Base-by-base conservation (phyloP, 2,329 filamentous ascomycete species). In the Tolypocladium nubicola region DNA sequence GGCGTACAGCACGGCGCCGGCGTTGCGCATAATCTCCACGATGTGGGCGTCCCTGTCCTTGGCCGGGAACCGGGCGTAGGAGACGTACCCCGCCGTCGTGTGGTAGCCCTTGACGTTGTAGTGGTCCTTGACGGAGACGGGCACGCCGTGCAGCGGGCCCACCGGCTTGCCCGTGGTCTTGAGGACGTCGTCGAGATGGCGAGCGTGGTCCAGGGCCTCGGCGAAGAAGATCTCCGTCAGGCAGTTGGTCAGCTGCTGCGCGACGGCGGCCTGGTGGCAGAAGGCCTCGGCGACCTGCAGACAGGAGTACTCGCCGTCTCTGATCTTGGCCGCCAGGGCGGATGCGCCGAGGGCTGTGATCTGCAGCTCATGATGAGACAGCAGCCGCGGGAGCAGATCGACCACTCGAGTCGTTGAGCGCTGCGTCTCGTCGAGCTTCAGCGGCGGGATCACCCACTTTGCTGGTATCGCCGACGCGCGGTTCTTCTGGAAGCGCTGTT, bases 111-210 rank as follows among this genome's bases (percentile, higher is more conserved):
- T 54, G 50, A 61, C 53, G 21, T 60, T 45, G 35, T 60, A 26
- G 21, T 56, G 55, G 21, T 60, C 64, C 61, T 72, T 75, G 56
- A 65, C 56, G 13, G 60, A 63, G n/a, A 84, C 72, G 0, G 82
- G 82, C 0, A 84, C 70, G 1, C 85, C 85, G 67, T 88, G 84
- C 3, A 88, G 72, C 4, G 84, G 82, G 11, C 62, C 62, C 5
- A 61, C 52, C 3, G 58, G 50, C 33, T 41, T 54, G 4, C 61
- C 58, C 4, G 57, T 60, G 2, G 39, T n/a, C 37, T 47, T 52
- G 19, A 60, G 55, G 1, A 56, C 6, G 3, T 70, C 63, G 65
- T 84, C 82, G 2, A 83, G 67, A 9, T 67, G 54, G 38, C 67
- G 66, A 0, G 81, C 80, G 4, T 69, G 67, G 1, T 65, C 58